These are phyloP conservation scores for Candida coleopterorum DNA, from an alignment of 805 yeast species.

Conservation along the genomic window DNA sequence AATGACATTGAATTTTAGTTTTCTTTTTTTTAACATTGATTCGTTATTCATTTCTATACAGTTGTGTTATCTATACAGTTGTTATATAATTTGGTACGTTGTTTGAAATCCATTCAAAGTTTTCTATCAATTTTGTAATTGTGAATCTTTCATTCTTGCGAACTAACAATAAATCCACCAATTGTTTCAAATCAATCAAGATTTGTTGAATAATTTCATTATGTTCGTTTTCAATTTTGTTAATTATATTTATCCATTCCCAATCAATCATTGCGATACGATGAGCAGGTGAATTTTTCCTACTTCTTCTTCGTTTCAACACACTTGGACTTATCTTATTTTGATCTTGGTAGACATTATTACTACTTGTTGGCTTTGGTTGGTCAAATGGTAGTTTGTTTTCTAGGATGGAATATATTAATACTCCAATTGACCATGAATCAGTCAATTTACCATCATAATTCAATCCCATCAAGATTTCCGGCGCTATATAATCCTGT, in stretches of 20 bases:
- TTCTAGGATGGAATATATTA: conserved; percentile 80
- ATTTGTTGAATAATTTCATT: conserved; percentile 15
- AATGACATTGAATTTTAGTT: too few relatives aligned
- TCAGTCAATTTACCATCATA: conserved; percentile 92
- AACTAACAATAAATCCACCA: conserved; percentile 32
- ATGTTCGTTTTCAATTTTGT: conserved; percentile 8
- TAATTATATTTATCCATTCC: conserved; percentile 62
- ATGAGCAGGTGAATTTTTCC: conserved; percentile 63
- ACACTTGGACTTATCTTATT: conserved; percentile 35
- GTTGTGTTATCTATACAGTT: background rate
- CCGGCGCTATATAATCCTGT: conserved; percentile 95
- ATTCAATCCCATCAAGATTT: conserved; percentile 79
- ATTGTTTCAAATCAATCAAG: conserved; percentile 18
- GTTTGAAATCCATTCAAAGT: conserved; percentile 23
- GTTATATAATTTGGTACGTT: conserved; percentile 12
- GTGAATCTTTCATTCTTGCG: conserved; percentile 31
- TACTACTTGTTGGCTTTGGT: conserved; percentile 44
- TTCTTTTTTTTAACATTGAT: too few relatives aligned
- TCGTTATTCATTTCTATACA: background rate
- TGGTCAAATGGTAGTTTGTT: conserved; percentile 89
- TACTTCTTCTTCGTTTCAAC: conserved; percentile 34
- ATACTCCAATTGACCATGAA: conserved; percentile 92
- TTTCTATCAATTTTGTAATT: conserved; percentile 15
- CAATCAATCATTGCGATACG: conserved; percentile 90
- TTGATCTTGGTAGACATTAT: conserved; percentile 7